Evolutionary conservation across 345 rosid genomes (phyloP), one percentile per base, ranked within the genome.

Genomic region (Gynandropsis gynandra): DNA sequence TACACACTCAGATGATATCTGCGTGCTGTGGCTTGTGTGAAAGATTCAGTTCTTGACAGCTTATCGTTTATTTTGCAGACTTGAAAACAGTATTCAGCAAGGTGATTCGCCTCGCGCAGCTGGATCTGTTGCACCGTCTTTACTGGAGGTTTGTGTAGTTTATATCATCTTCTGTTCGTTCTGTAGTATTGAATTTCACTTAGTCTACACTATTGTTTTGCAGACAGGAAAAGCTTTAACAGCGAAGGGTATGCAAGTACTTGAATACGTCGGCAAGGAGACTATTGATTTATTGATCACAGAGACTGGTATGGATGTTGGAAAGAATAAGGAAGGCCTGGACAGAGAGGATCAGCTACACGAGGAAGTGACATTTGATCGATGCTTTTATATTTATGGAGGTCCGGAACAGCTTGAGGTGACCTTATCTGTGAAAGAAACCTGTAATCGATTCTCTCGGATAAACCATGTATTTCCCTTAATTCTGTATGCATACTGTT

Each of bases 351-450:
- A 87, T 75, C 93, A 80, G 53, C 69, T 72, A 32, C 64, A 60
- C 48, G 99, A 85, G 78, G 97, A 93, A 72, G 81, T 88, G 48
- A 77, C 89, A 55, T 93, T 93, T 76, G 95, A 88, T 76, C 80
- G 95, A 21, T 93, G 97, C 75, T 93, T 93, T 78, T 93, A 88
- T 66, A 93, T 93, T 63, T 92, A 88, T 73, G 97, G 98, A 48
- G 98, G 98, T 63, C 98, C 97, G 57, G 95, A 92, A 68, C 97
- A 85, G 66, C 72, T 92, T 65, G 95, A 92, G 98, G 98, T 92
- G 39, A 56, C 11, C 40, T 47, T 42, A 24, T 63, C 53, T 31
- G 56, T 53, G 19, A n/a, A 53, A 59, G 40, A 9, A 36, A 42
- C 17, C 27, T 24, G 14, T 19, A 32, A 10, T 4, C 39, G 31